Evolutionary conservation across 257 asterid genomes (phyloP), one percentile per base, ranked within the genome.

Genomic region (Linderniella brevidens): DNA sequence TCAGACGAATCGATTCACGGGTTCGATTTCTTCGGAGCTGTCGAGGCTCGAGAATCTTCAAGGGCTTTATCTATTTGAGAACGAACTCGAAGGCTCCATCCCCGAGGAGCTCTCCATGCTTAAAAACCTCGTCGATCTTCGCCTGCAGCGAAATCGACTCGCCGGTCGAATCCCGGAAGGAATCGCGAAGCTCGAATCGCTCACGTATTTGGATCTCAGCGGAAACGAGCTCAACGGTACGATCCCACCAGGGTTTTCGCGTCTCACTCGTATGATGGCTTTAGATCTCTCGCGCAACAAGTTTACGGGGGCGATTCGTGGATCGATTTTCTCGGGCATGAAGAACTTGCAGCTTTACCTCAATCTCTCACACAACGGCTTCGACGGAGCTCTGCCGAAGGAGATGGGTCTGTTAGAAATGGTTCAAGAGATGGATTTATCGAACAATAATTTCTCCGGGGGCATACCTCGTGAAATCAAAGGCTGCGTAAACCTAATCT

Each of bases 361-460:
- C 54, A 86, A 82, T 38, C 66, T 82, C 54, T 86, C 96, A 5
- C 59, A 73, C 67, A 86, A 86, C 39, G 13, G 38, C 48, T 44
- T 86, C 17, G 48, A 63, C 8, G 94, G 86, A 50, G 54, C 62
- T 45, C 65, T 86, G 66, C 92, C 94, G 8, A 52, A 57, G 12
- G 94, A 79, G 53, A 48, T 86, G 13, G 79, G 84, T 14, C 42
- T 13, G 66, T 58, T 82, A 19, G 72, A 67, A 57, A 86, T 86
- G 96, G 82, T 82, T 15, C 94, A 86, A 57, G 78, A 35, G 37
- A 79, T 82, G 9, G 84, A 82, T 47, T 1, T 86, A 29, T 82
- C 96, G 5, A 64, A 64, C 56, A 86, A 86, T 48, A 63, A 65
- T 44, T 17, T 86, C 15, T 72, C 93, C 1, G 86, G 86, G 25